These are phyloP conservation scores for Aspergillus novoparasiticus DNA, from an alignment of 2,329 filamentous ascomycete genomes.

Conservation along the genomic window DNA sequence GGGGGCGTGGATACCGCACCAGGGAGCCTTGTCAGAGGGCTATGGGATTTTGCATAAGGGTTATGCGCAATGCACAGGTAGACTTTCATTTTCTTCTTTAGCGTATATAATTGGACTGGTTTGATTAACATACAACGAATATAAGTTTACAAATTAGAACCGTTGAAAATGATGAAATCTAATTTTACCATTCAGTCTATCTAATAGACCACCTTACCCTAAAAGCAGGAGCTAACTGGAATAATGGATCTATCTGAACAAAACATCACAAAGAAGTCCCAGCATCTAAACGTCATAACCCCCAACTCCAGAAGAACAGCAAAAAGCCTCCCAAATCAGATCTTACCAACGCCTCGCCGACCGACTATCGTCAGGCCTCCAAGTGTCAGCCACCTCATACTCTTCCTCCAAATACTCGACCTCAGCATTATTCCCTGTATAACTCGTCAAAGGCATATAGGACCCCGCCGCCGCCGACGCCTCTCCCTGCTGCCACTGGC, in stretches of 20 bases:
- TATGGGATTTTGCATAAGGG: conserved; percentile 41
- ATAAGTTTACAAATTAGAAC: background rate
- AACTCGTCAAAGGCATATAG: conserved; percentile 14
- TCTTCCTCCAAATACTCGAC: conserved; percentile 11
- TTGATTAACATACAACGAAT: background rate
- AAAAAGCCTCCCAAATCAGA: background rate
- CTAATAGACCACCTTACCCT: background rate
- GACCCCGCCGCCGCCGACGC: conserved; percentile 13
- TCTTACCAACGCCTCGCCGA: conserved; percentile 5
- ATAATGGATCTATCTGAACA: conserved; percentile 7
- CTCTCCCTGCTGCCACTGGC: conserved; percentile 16
- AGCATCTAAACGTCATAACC: background rate
- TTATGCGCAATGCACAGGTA: background rate
- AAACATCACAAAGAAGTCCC: background rate
- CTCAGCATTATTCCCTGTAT: conserved; percentile 16
- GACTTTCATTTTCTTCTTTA: conserved; percentile 15
- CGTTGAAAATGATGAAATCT: background rate
- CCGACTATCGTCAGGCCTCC: background rate
- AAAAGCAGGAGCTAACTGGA: background rate
- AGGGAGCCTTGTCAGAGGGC: conserved; percentile 37
- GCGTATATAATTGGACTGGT: background rate
- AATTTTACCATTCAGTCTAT: background rate
- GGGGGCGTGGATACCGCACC: conserved; percentile 41
- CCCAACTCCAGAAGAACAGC: background rate
- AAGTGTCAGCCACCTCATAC: conserved; percentile 4